Conservation (phyloP, 23 red algal genomes). For the Porphyridium purpureum region DNA sequence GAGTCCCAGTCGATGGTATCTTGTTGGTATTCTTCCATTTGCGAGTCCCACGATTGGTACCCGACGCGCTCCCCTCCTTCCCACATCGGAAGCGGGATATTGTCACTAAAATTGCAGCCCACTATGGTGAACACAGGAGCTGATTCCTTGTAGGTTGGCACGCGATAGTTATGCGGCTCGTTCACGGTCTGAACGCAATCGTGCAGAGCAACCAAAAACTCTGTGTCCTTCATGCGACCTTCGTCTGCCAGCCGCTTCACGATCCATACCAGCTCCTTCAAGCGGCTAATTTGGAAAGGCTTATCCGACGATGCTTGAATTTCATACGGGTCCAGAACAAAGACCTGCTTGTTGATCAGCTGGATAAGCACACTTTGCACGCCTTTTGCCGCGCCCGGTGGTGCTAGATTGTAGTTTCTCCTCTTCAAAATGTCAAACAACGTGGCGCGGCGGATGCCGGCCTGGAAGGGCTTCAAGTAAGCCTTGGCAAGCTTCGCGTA, state of each 20-base stretch:
- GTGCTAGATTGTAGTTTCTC: conserved; percentile 51
- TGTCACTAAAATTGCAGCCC: conserved; percentile 80
- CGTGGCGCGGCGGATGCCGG: conserved; percentile 22
- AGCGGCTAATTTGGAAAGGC: conserved; percentile 47
- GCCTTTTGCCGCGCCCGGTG: conserved; percentile 64
- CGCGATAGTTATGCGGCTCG: conserved; percentile 38
- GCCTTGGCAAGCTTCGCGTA: conserved; percentile 44
- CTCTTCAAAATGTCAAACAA: conserved; percentile 50
- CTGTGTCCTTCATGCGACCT: conserved; percentile 42
- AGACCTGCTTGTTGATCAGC: conserved; percentile 42
- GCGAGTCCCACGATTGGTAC: conserved; percentile 63
- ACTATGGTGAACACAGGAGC: conserved; percentile 79
- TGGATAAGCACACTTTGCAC: conserved; percentile 68
- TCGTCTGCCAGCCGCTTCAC: conserved; percentile 32
- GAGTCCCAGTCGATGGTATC: conserved; percentile 36
- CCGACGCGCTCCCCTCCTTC: conserved; percentile 51
- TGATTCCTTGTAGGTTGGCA: conserved; percentile 27
- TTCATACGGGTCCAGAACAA: conserved; percentile 60
- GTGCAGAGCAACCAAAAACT: conserved; percentile 86
- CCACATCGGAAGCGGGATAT: conserved; percentile 95
- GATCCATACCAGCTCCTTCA: conserved; percentile 66
- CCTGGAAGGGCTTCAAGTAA: conserved; percentile 36
- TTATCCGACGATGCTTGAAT: too few relatives aligned
- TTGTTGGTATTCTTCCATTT: conserved; percentile 48
- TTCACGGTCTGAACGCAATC: conserved; percentile 97